Evolutionary conservation across 805 yeast species (phyloP), one percentile per base, ranked within the genome.

Genomic region (Candida quercuum): DNA sequence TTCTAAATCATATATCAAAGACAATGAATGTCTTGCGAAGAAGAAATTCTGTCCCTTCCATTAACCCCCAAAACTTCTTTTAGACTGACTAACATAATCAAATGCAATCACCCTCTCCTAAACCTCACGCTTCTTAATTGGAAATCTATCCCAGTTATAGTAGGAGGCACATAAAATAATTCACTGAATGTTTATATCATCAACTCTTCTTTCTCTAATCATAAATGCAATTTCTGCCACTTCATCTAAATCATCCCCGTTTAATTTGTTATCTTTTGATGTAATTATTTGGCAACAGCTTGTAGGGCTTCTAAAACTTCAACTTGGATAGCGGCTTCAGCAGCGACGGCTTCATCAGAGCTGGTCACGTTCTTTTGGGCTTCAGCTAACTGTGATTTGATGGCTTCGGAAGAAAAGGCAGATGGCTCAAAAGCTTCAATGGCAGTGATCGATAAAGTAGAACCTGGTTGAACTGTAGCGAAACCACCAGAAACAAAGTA

Each of bases 251-350:
- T 14, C 18, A n/a, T 27, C 18, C 15, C 8, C 6, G 7, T 13
- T 16, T 13, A 5, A 16, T 13, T 19, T 6, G 23, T 16, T 11
- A 6, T n/a, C 4, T 14, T 5, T 18, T 4, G 16, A 12, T 5
- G 17, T 5, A 19, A 13, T 59, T 76, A 81, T 68, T 82, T 81
- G 54, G 86, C 87, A 63, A 82, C 79, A 54, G 81, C 76, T 64
- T 85, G 83, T 63, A 91, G 74, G 56, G 96, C 93, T 78, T 91
- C 96, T 63, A 93, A 79, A 40, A 93, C 96, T 71, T 93, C 97
- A 60, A 91, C 74, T 75, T 91, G 93, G 61, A 93, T 86, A 64
- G 81, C 79, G 57, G 98, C 98, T 71, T 86, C 95, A 49, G 96
- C 94, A 54, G 94, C 93, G 49, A 78, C 85, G 41, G 74, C 76